Base-by-base conservation (phyloP, 1,139 yeast genomes). In the Pichia sp. region DNA sequence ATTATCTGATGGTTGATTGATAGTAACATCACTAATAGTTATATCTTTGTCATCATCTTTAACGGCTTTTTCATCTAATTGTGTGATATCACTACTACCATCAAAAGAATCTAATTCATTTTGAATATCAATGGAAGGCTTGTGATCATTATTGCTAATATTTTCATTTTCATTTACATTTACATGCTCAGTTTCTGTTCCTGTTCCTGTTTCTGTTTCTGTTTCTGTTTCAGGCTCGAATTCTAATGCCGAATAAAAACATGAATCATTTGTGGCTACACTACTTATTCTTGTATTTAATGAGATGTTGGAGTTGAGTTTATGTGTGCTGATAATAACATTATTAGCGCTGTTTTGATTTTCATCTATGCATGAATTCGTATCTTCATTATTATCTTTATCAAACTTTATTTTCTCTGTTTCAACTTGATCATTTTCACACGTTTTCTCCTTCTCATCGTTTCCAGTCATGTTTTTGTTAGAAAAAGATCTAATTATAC, bases 401-500 rank as follows among this genome's bases (percentile, higher is more conserved):
- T 9, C 30, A 27, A 27, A 12, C 22, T 34, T 20, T 20, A 3
- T 20, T 6, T n/a, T n/a, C 11, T 16, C n/a, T n/a, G n/a, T n/a
- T n/a, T n/a, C n/a, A n/a, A n/a, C n/a, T n/a, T n/a, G n/a, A n/a
- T n/a, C n/a, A n/a, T n/a, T n/a, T n/a, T n/a, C n/a, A n/a, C n/a
- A n/a, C n/a, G n/a, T n/a, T n/a, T n/a, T n/a, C n/a, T 32, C 38
- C n/a, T 12, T 20, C 7, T 20, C 34, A n/a, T 15, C 34, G 20
- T 22, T 8, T 39, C 26, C 44, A 22, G 41, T 30, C 9, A 53
- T 44, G 11, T 53, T 49, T 35, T 36, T 47, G 23, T 52, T 42
- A 7, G 61, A 54, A 41, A 59, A 48, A 3, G 61, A 53, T 37
- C 47, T 51, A 8, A 58, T 44, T 23, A 59, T 48, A 7, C 38